Conservation (phyloP, 495 filamentous ascomycete species). For the Durotheca rogersii region DNA sequence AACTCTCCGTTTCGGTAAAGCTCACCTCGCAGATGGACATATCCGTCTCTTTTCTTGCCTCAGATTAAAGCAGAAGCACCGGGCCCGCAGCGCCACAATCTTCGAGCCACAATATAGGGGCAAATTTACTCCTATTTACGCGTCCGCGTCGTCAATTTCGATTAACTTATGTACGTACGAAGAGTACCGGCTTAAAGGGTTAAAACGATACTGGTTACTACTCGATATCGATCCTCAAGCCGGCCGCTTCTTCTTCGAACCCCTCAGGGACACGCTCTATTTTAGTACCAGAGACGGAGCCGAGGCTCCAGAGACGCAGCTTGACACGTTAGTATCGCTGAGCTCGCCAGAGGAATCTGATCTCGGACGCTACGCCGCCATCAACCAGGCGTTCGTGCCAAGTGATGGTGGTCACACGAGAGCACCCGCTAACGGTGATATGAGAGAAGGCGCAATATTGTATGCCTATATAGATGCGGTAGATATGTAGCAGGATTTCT, state of each 20-base stretch:
- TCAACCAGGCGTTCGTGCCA: conserved; percentile 26
- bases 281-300: conserved; percentile 23
- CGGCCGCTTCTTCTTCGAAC: conserved; percentile 26
- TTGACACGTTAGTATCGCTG: conserved; percentile 20
- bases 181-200: conserved; percentile 29
- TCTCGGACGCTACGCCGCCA: conserved; percentile 28
- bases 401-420: not conserved
- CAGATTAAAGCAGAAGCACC: no score
- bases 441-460: no score
- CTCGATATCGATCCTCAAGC: conserved; percentile 16
- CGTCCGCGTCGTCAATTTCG: conserved; percentile 17
- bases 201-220: conserved; percentile 21
- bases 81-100: no score
- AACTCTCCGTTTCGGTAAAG: no score
- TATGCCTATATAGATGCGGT: no score
- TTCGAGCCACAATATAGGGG: not conserved
- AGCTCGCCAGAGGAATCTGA: conserved; percentile 22
- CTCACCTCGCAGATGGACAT: no score
- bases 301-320: conserved; percentile 13
- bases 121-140: conserved; percentile 3
- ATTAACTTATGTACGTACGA: conserved; percentile 30
- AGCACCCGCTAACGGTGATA: no score
- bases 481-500: no score
- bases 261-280: conserved; percentile 31
- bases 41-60: no score